Conservation (phyloP, 192 early-diverging fungal species). For the Diversispora epigaea region DNA sequence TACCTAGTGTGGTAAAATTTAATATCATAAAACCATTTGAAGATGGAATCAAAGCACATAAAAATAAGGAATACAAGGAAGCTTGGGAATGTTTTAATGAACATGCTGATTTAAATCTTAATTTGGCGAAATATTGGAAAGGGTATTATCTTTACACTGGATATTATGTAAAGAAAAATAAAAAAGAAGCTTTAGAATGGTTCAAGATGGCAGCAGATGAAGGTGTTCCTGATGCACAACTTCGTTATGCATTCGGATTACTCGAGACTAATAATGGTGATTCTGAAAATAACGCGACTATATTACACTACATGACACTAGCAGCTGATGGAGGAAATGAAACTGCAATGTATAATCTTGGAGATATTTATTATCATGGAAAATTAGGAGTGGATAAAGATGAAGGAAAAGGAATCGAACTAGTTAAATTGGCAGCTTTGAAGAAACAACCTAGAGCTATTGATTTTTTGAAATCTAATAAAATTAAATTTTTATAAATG, state of each 20-base stretch:
- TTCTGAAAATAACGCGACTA: background rate
- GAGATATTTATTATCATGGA: background rate
- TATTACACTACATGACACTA: slow-evolving; percentile 13
- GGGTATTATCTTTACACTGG: slow-evolving; percentile 14
- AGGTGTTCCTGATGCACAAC: slow-evolving; percentile 3
- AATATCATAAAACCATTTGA: background rate
- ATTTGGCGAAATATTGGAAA: slow-evolving; percentile 12
- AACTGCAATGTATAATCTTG: slow-evolving; percentile 22
- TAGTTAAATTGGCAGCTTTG: slow-evolving; percentile 21
- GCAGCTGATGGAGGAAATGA: slow-evolving; percentile 16
- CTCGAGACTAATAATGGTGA: background rate
- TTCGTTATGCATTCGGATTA: slow-evolving; percentile 16
- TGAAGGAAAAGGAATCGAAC: background rate
- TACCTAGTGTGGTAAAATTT: background rate
- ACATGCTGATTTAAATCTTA: background rate
- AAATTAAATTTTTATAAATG: too few relatives aligned
- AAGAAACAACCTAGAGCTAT: slow-evolving; percentile 22
- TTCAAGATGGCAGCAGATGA: slow-evolving; percentile 12
- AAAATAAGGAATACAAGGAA: background rate
- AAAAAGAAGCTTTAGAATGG: background rate
- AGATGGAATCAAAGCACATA: slow-evolving; percentile 21
- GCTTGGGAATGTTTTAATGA: slow-evolving; percentile 19
- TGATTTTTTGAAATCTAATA: background rate
- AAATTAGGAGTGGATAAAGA: background rate
- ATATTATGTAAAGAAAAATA: background rate